Evolutionary conservation across 148 eudicot genomes (phyloP), one percentile per base, ranked within the genome.

Genomic region (Limonium bicolor): DNA sequence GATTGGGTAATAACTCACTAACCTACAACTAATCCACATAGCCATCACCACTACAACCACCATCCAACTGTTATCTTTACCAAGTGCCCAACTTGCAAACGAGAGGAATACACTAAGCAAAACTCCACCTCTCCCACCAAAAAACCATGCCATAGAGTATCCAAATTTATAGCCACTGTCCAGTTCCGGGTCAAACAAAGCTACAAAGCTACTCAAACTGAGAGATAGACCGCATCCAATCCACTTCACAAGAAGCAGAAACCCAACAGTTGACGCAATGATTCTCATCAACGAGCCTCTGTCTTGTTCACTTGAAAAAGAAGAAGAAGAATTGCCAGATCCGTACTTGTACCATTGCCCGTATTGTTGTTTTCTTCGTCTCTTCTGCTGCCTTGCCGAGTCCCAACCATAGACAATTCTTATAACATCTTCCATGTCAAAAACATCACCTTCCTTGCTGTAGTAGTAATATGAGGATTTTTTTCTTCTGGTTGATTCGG

Each of bases 41-140:
- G 83, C 82, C 18, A 69, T 59, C 39, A 79, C 69, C 36, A 74
- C 78, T 1, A 79, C 36, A 41, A 71, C 51, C 20, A 87, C 94
- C 26, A 58, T 21, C 48, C 90, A 67, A 27, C 94, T 82, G 62
- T 90, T 87, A 21, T 62, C 63, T 74, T 87, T 87, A 24, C 94
- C 96, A 61, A 64, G 79, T 53, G 69, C 82, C 96, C 94, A 82
- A 60, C 76, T 79, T 17, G 90, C 83, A 79, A 79, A 65, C 7
- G 80, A 65, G 35, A 82, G 80, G 70, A 77, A 79, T 65, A 82
- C 37, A 6, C 82, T 73, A 12, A 87, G 86, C 58, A 82, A 48
- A 61, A 82, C 50, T 0, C 96, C 96, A 1, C 57, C 78, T 56
- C 56, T 61, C 34, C 96, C 94, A 10, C 96, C 96, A 51, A 87